Conservation (phyloP, 352 stramenopile genomes). For the Globisporangium echinulatum region DNA sequence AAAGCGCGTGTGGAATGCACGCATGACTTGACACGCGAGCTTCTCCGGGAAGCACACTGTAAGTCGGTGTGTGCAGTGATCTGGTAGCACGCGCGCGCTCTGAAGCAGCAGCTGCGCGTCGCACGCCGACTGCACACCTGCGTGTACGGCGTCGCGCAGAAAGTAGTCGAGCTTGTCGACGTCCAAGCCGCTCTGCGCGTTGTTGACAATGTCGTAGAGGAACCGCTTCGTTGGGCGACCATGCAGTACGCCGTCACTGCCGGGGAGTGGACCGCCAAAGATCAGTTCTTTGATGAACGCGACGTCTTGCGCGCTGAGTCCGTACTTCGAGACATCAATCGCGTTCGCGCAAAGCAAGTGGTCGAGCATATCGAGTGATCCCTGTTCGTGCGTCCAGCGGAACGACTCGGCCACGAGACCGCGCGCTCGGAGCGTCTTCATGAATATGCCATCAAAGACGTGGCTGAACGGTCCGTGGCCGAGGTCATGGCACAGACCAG, state of each 20-base stretch:
- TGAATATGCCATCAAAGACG: conserved; percentile 73
- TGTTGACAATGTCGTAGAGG: conserved; percentile 89
- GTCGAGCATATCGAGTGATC: conserved; percentile 71
- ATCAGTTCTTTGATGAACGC: conserved; percentile 82
- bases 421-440: conserved; percentile 41
- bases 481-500: conserved; percentile 73
- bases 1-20: conserved; percentile 83
- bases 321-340: conserved; percentile 50
- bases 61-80: conserved; percentile 39
- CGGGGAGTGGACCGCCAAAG: conserved; percentile 46
- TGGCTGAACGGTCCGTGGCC: conserved; percentile 80
- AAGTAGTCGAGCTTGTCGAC: conserved; percentile 92
- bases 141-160: conserved; percentile 73
- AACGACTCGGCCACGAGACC: conserved; percentile 25
- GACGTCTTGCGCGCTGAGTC: conserved; percentile 41
- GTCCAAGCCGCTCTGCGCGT: conserved; percentile 78
- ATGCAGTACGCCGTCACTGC: conserved; percentile 19
- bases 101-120: conserved; percentile 72
- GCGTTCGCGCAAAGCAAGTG: conserved; percentile 48
- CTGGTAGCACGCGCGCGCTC: conserved; percentile 61
- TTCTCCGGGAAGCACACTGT: conserved; percentile 87
- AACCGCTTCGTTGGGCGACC: conserved; percentile 53
- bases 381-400: conserved; percentile 69
- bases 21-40: conserved; percentile 77
- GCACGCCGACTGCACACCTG: conserved; percentile 68